phyloP scores from a whole-genome alignment of 2,329 filamentous ascomycete genomes.

The Trematosphaeria pertusa region DNA sequence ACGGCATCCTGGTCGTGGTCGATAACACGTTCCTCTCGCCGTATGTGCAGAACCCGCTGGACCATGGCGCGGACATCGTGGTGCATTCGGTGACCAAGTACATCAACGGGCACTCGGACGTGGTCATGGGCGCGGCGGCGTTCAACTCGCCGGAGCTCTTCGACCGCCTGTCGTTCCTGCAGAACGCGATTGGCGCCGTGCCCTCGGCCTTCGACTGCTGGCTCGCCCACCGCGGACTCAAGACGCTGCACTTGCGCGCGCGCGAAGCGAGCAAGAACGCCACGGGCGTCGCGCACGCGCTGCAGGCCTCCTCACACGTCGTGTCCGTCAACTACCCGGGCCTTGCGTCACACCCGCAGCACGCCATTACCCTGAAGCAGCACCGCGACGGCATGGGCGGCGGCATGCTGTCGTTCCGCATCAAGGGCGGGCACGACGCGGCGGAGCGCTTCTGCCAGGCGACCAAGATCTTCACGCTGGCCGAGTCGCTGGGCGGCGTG shows the following conservation, averaged over 20 bases:
- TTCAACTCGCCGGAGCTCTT: conserved; percentile 87
- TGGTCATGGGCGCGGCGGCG: conserved; percentile 95
- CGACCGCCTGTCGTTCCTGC: conserved; percentile 82
- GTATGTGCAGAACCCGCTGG: conserved; percentile 94
- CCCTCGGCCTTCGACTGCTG: conserved; percentile 96
- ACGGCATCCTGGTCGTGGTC: conserved; percentile 94
- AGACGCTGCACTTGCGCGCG: conserved; percentile 93
- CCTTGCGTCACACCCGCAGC: conserved; percentile 84
- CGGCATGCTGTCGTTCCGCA: conserved; percentile 96
- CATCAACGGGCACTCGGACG: conserved; percentile 96
- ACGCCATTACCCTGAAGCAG: conserved; percentile 84
- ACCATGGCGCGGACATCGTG: conserved; percentile 94
- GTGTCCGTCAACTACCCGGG: conserved; percentile 95
- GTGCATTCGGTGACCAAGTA: conserved; percentile 98
- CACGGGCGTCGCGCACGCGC: conserved; percentile 73
- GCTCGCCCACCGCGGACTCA: conserved; percentile 95
- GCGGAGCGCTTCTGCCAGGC: conserved; percentile 91
- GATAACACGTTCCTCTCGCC: conserved; percentile 98
- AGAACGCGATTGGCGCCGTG: conserved; percentile 96
- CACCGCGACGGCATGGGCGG: conserved; percentile 94
- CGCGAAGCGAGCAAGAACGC: conserved; percentile 86
- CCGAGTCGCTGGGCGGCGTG: conserved; percentile 90
- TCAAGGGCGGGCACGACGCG: conserved; percentile 82
- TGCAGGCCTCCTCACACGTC: conserved; percentile 82
- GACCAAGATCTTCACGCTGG: conserved; percentile 89